These are phyloP conservation scores for Tetratostichococcus sp. DNA, from an alignment of 139 green algal genomes.

Conservation along the genomic window DNA sequence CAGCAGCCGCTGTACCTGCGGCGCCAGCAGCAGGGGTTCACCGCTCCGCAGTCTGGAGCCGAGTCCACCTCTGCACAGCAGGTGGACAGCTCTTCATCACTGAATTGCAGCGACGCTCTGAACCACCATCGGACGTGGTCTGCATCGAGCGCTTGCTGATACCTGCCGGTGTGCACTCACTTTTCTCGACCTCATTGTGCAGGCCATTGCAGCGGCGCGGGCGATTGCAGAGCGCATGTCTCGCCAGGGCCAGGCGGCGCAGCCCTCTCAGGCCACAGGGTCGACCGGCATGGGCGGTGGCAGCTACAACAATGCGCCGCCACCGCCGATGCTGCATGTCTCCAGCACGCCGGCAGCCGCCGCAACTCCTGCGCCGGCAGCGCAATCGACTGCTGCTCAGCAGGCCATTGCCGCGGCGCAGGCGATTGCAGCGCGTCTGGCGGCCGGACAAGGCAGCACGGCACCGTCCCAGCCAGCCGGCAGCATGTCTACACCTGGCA, in stretches of 20 bases:
- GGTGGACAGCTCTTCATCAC: too few species aligned
- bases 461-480: neutral
- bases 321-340: neutral
- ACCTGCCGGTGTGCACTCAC: too few species aligned
- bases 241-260: neutral
- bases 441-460: neutral
- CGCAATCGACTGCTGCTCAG: neutral
- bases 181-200: neutral
- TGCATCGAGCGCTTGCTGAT: too few species aligned
- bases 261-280: neutral
- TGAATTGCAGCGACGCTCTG: too few species aligned
- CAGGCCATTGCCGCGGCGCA: slow-evolving; percentile 33
- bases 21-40: slow-evolving; percentile 16
- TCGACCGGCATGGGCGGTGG: neutral
- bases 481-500: too few species aligned
- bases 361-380: neutral
- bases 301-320: neutral
- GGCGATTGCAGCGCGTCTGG: slow-evolving; percentile 48
- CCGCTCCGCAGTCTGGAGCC: neutral
- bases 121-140: too few species aligned
- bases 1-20: slow-evolving; percentile 59
- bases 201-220: slow-evolving; percentile 12
- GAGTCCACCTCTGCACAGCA: slow-evolving; percentile 12
- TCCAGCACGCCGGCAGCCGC: neutral
- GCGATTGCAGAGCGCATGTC: slow-evolving; percentile 2